Base-by-base conservation (phyloP, 1,284 basidiomycete genomes). In the Fomitopsis pinicola region DNA sequence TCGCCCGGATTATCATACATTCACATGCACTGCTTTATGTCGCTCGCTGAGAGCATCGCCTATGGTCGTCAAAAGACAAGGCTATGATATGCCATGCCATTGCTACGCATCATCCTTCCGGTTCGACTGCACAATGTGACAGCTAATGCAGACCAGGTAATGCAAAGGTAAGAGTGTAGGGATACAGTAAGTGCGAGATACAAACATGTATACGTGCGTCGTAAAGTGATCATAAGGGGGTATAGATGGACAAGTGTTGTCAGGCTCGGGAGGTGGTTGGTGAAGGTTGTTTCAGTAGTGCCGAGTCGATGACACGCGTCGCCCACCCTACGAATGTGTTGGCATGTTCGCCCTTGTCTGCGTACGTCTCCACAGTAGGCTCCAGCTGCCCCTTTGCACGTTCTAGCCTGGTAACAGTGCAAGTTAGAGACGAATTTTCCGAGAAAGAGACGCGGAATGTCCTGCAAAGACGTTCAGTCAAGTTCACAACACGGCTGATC, bases 391-490 rank as follows among this genome's bases (percentile, higher is more conserved):
- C 64, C 44, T 73, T 76, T 48, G 71, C 71, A 7, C 77, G 77
- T 57, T 81, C 76, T 28, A 88, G 64, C 42, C 79, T 77, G 45
- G 82, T 84, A 2, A 83, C 86, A 14, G 81, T 77, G 67, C 87
- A 88, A 17, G 80, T 77, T 42, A 91, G 77, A 0, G 71, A 65
- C 42, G 80, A 78, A 59, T 83, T 76, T 35, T 81, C 76, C 10
- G 76, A 76, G 66, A 81, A 87, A 0, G 75, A 75, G 44, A 90
- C 77, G 17, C 78, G 80, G 67, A 91, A 89, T 67, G 87, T 89
- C 58, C 89, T 91, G 67, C 46, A 50, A 26, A 19, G 59, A 17
- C 10, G 2, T 60, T 64, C 3, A 19, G 62, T 19, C 48, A 14
- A 14, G 38, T 10, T 30, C 7, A 57, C 14, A 10, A 28, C 26